Base-by-base conservation (phyloP, 2,329 filamentous ascomycete species). In the Penicillium sp. region DNA sequence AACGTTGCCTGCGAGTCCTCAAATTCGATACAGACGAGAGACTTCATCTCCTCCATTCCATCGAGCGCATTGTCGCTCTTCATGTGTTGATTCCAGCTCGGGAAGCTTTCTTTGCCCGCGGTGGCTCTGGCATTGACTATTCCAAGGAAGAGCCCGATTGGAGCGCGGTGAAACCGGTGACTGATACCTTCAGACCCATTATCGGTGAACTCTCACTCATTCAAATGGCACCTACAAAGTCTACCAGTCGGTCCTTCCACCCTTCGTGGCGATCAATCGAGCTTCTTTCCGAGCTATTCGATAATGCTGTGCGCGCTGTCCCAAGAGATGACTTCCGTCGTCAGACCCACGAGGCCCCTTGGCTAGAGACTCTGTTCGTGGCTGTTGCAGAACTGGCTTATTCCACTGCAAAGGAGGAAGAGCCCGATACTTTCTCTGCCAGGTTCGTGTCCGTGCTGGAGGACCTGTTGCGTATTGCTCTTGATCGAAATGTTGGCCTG, bases 301-400 rank as follows among this genome's bases (percentile, higher is more conserved):
- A 81, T 54, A 75, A 80, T 57, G 78, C 80, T 3, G 75, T 78
- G 24, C 75, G 78, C 37, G 78, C 78, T 37, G 73, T 82, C 16
- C 78, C 77, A 18, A 72, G 78, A 56, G 73, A 77, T 56, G 75
- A 76, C 11, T 78, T 79, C 47, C 72, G 73, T 46, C 71, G 76
- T 39, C 75, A 79, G 62, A 75, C 75, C 7, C 69, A 76, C 24
- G 82, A 84, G 66, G 77, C 77, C 40, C 71, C 75, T 14, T 84
- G 81, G 81, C 66, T 84, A 51, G 80, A 82, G 65, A 75, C 74
- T 2, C 69, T 82, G n/a, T 82, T 83, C 55, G 73, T 76, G 24
- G 71, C 71, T 33, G 69, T 81, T 44, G 71, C 75, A 7, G 74
- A 79, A 57, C 64, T 75, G 43, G 72, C 74, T 10, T 79, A 72